Evolutionary conservation across 169 alveolate species (phyloP), one percentile per base, ranked within the genome.

Genomic region (Plasmodium chabaudi): DNA sequence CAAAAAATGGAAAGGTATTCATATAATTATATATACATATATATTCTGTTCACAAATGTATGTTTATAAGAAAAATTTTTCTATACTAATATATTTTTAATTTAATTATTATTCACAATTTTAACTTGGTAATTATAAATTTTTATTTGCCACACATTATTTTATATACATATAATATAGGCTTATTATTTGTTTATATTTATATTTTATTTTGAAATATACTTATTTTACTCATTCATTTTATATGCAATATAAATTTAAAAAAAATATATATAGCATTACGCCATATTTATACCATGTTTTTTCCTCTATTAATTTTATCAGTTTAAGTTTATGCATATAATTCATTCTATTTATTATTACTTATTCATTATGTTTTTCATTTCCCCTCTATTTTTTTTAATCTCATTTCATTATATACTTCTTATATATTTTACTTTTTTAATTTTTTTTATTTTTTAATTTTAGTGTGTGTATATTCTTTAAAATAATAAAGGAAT

Each of bases 1-100:
- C 19, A 25, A 21, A 61, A 7, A 23, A 21, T 19, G 2, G 42
- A 61, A 23, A 13, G 2, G 23, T 23, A 9, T 23, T 19, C 19
- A 61, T 61, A 61, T 61, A 61, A 13, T 19, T 61, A 61, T 61
- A 61, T 60, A 19, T 60, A 60, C 42, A 60, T 21, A 60, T 60
- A 60, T 60, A 5, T 60, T 51, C n/a, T n/a, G 5, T 51, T 13
- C 59, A 51, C 59, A 51, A 13, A 51, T 51, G 17, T 51, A 51
- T 51, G 59, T 9, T 13, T 51, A 51, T 51, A 51, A 13, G 17
- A 12, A n/a, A 9, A 9, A 9, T 51, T n/a, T 12, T n/a, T 13
- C 17, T 13, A 12, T 12, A 13, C 59, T n/a, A 51, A 51, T 51
- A 51, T 13, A 51, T n/a, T 51, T 51, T 51, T 13, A 51, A 13